Base-by-base conservation (phyloP, 140 eudicot species). In the Artemisia princeps region DNA sequence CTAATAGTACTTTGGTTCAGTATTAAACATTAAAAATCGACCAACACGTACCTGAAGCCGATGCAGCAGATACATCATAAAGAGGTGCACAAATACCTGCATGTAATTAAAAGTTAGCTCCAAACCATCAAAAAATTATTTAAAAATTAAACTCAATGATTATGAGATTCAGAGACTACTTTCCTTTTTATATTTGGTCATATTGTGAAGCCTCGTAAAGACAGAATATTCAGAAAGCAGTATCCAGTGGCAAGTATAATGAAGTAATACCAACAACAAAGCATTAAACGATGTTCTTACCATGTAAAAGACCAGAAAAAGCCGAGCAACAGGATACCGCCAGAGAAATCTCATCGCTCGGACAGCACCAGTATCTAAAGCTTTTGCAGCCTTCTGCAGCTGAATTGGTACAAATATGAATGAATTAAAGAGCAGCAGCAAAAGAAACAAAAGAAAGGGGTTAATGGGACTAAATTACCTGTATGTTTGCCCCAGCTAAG, bases 11-110 rank as follows among this genome's bases (percentile, higher is more conserved):
- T 30, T 30, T 30, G 1, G 33, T 30, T 0, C 40, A 4, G 40
- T 33, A 33, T 33, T 33, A 33, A 6, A 4, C 9, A 33, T 24
- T 33, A n/a, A 45, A 19, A 22, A 4, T 14, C 28, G 57, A 65
- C 49, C 24, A 57, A 60, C 53, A 12, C 72, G 60, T 85, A 92
- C 99, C 99, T 94, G 99, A 75, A 94, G 96, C 23, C 95, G 90
- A 82, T 94, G 99, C 78, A 94, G 63, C 62, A 94, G 87, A 84
- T 86, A 86, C 99, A 94, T 94, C 94, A 94, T 79, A 81, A 94
- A 94, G 58, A 94, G 90, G 77, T 94, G 99, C 77, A 94, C 96
- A 67, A 89, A 94, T 23, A 94, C 94, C 99, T 94, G 99, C 62
- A 73, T 65, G 55, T 63, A 7, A 56, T 22, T 24, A 64, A 3